These are phyloP conservation scores for Pyrrhoderma lamaoense DNA, from an alignment of 1,284 basidiomycete genomes.

Conservation along the genomic window DNA sequence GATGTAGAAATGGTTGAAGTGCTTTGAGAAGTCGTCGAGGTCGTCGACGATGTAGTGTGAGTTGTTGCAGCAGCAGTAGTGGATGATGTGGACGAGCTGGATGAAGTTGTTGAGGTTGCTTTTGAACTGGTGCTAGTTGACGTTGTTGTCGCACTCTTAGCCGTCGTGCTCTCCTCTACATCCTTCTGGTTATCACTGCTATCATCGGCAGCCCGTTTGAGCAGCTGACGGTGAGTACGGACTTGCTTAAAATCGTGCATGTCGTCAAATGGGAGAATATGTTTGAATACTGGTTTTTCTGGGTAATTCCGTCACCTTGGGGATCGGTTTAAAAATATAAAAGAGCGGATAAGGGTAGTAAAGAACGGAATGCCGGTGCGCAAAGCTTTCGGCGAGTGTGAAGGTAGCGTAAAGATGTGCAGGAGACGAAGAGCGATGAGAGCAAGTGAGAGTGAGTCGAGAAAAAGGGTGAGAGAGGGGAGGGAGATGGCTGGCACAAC, in stretches of 20 bases:
- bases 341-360: conserved; percentile 10
- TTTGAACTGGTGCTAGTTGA: not conserved
- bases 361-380: conserved; percentile 16
- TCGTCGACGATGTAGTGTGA: not conserved
- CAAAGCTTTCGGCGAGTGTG: conserved; percentile 7
- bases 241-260: conserved; percentile 13
- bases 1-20: not conserved
- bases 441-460: not conserved
- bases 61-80: not conserved
- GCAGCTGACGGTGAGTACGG: conserved; percentile 10
- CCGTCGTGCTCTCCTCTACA: not conserved
- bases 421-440: conserved; percentile 4
- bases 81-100: not conserved
- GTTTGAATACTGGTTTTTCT: not conserved
- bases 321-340: conserved; percentile 1
- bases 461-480: not conserved
- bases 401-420: not conserved
- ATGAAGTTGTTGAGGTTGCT: not conserved
- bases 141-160: not conserved
- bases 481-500: not conserved
- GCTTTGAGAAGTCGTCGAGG: conserved; percentile 2
- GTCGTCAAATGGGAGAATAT: not conserved
- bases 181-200: not conserved
- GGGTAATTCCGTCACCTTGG: not conserved
- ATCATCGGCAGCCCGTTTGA: conserved; percentile 1